These are phyloP conservation scores for Colletotrichum tanaceti DNA, from an alignment of 2,329 filamentous ascomycete species.

Conservation along the genomic window DNA sequence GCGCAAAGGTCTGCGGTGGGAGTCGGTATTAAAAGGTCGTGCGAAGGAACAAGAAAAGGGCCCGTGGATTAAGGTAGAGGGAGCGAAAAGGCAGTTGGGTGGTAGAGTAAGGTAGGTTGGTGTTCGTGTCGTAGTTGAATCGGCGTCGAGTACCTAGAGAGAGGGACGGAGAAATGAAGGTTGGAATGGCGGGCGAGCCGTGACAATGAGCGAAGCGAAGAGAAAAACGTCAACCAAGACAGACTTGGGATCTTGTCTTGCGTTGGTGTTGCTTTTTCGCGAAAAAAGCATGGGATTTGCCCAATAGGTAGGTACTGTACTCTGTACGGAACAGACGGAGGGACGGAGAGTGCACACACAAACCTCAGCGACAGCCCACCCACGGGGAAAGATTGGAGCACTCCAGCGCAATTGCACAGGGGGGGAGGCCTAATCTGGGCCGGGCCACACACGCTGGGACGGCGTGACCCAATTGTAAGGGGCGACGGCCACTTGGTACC, in stretches of 20 bases:
- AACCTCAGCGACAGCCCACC: too few relatives aligned
- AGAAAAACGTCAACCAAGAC: conserved; percentile 12
- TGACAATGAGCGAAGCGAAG: conserved; percentile 35
- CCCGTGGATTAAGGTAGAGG: conserved; percentile 31
- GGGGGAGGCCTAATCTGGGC: background rate
- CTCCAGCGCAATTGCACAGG: conserved; percentile 3
- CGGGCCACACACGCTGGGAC: too few relatives aligned
- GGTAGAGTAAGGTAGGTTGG: too few relatives aligned
- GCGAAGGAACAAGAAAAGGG: conserved; percentile 28
- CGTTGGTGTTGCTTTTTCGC: conserved; percentile 36
- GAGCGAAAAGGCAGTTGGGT: background rate
- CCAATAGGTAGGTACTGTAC: too few relatives aligned
- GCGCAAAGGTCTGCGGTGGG: conserved; percentile 31
- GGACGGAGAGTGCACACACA: background rate
- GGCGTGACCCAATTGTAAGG: conserved; percentile 14
- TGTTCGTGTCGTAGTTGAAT: conserved; percentile 28
- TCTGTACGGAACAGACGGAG: too few relatives aligned
- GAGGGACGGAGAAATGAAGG: conserved; percentile 28
- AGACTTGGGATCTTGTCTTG: conserved; percentile 26
- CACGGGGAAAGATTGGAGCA: conserved; percentile 15
- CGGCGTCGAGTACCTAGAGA: conserved; percentile 27
- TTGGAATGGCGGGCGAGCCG: conserved; percentile 30
- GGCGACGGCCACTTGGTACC: conserved; percentile 15
- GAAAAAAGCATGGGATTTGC: conserved; percentile 20
- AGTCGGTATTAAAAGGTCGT: conserved; percentile 36